These are phyloP conservation scores for Suillus discolor DNA, from an alignment of 768 basidiomycete species.

Conservation along the genomic window DNA sequence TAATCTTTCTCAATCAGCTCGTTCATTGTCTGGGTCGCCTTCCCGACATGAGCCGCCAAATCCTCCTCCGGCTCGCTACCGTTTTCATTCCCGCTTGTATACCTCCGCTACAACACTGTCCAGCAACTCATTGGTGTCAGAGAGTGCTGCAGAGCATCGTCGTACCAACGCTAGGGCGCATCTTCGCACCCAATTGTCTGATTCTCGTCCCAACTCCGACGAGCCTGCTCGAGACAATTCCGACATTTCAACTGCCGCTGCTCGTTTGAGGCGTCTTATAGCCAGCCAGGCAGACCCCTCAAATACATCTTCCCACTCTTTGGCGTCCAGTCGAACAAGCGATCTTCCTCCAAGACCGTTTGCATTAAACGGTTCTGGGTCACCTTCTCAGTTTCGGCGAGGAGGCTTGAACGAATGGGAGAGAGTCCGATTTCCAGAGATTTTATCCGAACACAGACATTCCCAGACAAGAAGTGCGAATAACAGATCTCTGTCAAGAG, in stretches of 20 bases:
- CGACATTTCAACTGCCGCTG: background rate
- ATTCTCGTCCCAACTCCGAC: conserved; percentile 26
- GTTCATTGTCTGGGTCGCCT: conserved; percentile 5
- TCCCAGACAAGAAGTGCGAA: background rate
- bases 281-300: background rate
- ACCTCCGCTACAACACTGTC: conserved; percentile 29
- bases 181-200: conserved; percentile 23
- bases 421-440: conserved; percentile 1
- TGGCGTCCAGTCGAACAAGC: background rate
- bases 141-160: conserved; percentile 46
- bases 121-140: conserved; percentile 43
- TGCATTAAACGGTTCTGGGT: background rate
- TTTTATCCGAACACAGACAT: conserved; percentile 4
- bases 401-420: conserved; percentile 4
- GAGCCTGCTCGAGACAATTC: conserved; percentile 12
- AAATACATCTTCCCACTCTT: background rate
- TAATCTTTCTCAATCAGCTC: conserved; percentile 1
- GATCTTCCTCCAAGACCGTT: background rate
- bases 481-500: conserved; percentile 1
- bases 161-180: conserved; percentile 40
- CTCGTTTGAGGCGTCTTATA: conserved; percentile 7
- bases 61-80: background rate
- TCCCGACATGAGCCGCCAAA: background rate
- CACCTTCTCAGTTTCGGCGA: background rate
- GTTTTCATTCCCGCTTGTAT: conserved; percentile 22